Conservation (phyloP, 2,329 filamentous ascomycete genomes). For the Trichoderma sp. region DNA sequence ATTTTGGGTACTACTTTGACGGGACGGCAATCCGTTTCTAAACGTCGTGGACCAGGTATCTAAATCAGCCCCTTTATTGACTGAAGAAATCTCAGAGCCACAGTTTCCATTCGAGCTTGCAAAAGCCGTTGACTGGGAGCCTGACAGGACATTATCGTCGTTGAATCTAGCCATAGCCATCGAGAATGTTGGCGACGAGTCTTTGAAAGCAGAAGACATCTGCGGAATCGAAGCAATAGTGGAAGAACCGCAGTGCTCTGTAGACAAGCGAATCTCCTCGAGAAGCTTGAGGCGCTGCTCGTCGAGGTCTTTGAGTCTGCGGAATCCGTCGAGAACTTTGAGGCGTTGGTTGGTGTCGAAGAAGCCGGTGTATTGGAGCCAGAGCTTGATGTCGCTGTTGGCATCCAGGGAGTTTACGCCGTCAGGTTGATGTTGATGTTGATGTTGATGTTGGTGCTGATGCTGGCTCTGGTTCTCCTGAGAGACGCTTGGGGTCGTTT, state of each 20-base stretch:
- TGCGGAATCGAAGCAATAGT: background rate
- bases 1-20: background rate
- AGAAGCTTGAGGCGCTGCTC: constrained; percentile 27
- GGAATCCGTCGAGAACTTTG: constrained; percentile 23
- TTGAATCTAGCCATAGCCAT: background rate
- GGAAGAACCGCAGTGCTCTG: background rate
- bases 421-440: background rate
- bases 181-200: background rate
- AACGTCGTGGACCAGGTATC: background rate
- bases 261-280: constrained; percentile 22
- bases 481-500: background rate
- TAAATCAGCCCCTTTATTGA: background rate
- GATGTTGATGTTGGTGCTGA: constrained; percentile 12
- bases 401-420: background rate
- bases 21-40: background rate
- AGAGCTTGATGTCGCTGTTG: constrained; percentile 27
- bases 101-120: background rate
- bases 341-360: constrained; percentile 27
- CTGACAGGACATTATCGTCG: background rate
- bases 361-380: constrained; percentile 32
- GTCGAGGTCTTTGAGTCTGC: constrained; percentile 26
- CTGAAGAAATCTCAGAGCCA: background rate
- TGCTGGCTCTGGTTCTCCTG: background rate
- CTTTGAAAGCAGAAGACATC: background rate
- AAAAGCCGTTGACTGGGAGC: background rate